These are phyloP conservation scores for Paratinospora sagittata DNA, from an alignment of 164 flowering plant species.

Conservation along the genomic window DNA sequence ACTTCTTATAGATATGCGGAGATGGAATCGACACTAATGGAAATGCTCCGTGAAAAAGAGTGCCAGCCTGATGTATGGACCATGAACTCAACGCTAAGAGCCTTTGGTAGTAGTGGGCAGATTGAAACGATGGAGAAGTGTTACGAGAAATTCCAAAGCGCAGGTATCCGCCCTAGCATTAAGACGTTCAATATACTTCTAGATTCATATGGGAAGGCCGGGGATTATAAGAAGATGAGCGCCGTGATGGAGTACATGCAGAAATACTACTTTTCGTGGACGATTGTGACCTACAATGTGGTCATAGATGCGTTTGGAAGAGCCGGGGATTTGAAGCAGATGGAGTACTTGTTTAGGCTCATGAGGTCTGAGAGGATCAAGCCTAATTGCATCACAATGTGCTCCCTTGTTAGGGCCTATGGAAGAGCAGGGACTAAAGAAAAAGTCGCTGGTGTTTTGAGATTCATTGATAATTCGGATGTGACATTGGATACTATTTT, in stretches of 20 bases:
- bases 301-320: slow-evolving; percentile 93
- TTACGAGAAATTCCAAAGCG: slow-evolving; percentile 82
- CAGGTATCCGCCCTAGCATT: slow-evolving; percentile 78
- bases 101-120: slow-evolving; percentile 88
- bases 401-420: slow-evolving; percentile 83
- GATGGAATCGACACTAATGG: slow-evolving; percentile 73
- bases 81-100: slow-evolving; percentile 89
- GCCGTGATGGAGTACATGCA: slow-evolving; percentile 96
- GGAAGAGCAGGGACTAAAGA: slow-evolving; percentile 59
- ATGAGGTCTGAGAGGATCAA: slow-evolving; percentile 84
- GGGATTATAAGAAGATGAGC: slow-evolving; percentile 73
- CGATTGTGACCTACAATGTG: slow-evolving; percentile 84
- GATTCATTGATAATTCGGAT: slow-evolving; percentile 73
- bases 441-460: slow-evolving; percentile 59
- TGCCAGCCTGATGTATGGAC: slow-evolving; percentile 96
- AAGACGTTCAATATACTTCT: slow-evolving; percentile 91
- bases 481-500: slow-evolving; percentile 67
- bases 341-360: slow-evolving; percentile 87
- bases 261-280: slow-evolving; percentile 85
- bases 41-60: slow-evolving; percentile 54
- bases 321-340: slow-evolving; percentile 90
- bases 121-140: slow-evolving; percentile 93
- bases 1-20: slow-evolving; percentile 51
- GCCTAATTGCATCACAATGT: slow-evolving; percentile 86
- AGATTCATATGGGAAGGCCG: slow-evolving; percentile 84